phyloP scores from a whole-genome alignment of 305 asterid species.

The Fraxinus velutina region DNA sequence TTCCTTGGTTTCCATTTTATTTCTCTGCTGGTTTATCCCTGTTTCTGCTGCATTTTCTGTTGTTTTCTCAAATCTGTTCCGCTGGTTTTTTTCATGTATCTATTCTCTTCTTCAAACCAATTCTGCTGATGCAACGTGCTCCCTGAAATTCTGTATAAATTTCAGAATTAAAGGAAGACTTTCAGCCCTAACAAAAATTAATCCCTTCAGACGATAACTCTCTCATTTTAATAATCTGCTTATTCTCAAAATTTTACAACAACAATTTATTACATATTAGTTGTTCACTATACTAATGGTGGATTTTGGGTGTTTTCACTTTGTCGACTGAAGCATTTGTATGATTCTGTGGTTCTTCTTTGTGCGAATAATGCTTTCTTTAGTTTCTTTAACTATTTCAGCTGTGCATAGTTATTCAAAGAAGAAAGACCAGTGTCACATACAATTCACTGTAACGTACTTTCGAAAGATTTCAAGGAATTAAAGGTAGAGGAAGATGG shows the following conservation, averaged over 20 bases:
- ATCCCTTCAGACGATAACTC: not conserved
- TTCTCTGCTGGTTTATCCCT: too few relatives aligned
- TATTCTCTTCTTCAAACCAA: too few relatives aligned
- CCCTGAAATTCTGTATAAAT: too few relatives aligned
- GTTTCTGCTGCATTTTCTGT: too few relatives aligned
- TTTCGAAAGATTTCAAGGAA: conserved; percentile 51
- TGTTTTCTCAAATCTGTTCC: too few relatives aligned
- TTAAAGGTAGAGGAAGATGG: conserved; percentile 28
- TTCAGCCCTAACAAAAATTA: too few relatives aligned
- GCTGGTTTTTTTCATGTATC: too few relatives aligned
- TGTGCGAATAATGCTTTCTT: not conserved
- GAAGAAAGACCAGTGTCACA: conserved; percentile 83
- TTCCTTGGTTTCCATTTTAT: too few relatives aligned
- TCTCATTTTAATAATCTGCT: not conserved
- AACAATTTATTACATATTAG: not conserved
- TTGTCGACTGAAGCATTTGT: not conserved
- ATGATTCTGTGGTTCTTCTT: not conserved
- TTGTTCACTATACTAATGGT: not conserved
- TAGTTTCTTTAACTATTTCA: not conserved
- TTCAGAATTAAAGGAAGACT: too few relatives aligned
- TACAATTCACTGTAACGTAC: conserved; percentile 74
- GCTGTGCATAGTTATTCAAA: conserved; percentile 51
- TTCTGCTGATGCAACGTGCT: too few relatives aligned
- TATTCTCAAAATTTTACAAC: too few relatives aligned
- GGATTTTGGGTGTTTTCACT: not conserved